Conservation (phyloP, 805 yeast species). For the Scheffersomyces lignosus region DNA sequence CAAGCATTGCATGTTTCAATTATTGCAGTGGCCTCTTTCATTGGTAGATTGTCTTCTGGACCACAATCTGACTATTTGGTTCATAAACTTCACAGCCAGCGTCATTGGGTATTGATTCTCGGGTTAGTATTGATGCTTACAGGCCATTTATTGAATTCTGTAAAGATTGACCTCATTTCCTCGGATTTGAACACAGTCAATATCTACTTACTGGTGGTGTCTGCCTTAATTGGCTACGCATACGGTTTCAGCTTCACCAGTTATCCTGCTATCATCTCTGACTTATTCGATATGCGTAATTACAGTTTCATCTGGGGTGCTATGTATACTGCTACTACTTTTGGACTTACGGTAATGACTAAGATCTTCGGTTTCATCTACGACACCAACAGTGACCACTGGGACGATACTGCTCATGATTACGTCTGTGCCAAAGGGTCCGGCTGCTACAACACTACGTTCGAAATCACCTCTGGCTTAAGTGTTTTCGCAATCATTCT, state of each 20-base stretch:
- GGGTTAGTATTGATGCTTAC: constrained; percentile 29
- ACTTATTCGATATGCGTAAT: constrained; percentile 31
- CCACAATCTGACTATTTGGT: constrained; percentile 30
- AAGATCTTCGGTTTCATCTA: constrained; percentile 31
- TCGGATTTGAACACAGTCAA: constrained; percentile 14
- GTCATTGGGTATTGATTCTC: constrained; percentile 33
- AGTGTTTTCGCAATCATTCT: constrained; percentile 18
- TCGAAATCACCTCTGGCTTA: constrained; percentile 23
- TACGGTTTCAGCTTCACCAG: constrained; percentile 36
- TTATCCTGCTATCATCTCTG: constrained; percentile 35
- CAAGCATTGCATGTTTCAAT: constrained; percentile 37
- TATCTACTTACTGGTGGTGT: constrained; percentile 19
- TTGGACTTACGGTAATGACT: constrained; percentile 32
- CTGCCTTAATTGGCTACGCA: constrained; percentile 31
- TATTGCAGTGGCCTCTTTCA: constrained; percentile 30
- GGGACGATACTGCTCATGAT: constrained; percentile 13
- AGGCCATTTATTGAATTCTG: constrained; percentile 25
- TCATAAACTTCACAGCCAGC: constrained; percentile 20
- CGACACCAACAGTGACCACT: constrained; percentile 22
- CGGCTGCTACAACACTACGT: constrained; percentile 28
- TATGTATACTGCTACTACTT: constrained; percentile 31
- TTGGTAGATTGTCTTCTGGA: constrained; percentile 32
- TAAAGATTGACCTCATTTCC: constrained; percentile 12
- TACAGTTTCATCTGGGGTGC: constrained; percentile 36
- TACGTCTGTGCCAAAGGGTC: constrained; percentile 28